Base-by-base conservation (phyloP, 163 green algal genomes). In the Smithsoniella earleae region DNA sequence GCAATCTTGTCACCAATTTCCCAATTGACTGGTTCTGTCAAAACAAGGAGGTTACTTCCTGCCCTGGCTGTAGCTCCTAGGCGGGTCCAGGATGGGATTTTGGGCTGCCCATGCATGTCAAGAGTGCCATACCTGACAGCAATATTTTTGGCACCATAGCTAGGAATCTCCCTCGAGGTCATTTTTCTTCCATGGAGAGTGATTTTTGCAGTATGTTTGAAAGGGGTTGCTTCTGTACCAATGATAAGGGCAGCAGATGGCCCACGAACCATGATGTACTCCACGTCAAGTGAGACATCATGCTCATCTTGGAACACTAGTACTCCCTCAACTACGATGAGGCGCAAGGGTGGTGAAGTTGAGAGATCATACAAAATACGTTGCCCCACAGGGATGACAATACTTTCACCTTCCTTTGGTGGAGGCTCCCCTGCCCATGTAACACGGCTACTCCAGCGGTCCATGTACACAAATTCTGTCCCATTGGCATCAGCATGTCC, bases 121-220 rank as follows among this genome's bases (percentile, higher is more conserved):
- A 90, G 77, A 0, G 36, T 77, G 49, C 86, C 85, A 22, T 84
- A 65, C 3, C 83, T 79, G 18, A 87, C 74, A 0, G 78, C 85
- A 13, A 92, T 78, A 1, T 79, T 73, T 79, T 92, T 89, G 25
- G 79, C 78, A 58, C 80, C 80, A 66, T 85, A 85, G 10, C 80
- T 66, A 33, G 76, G 76, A 43, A 81, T 75, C 73, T 81, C 76
- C 4, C 18, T 22, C 37, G 75, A 34, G 45, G 66, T 79, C 25
- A 31, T 58, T 76, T 40, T 63, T 6, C 72, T 63, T 2, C 74
- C 62, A n/a, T 79, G 74, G 30, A 84, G 27, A 6, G 78, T 84
- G 62, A 83, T 81, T 46, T 36, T 78, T 22, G 76, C 82, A 65
- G 58, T 4, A 28, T 43, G 43, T n/a, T n/a, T 30, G 66, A 78